Percentiles rank a stretch among this genome's conserved stretches.
phyloP scores from a whole-genome alignment of 768 basidiomycete species.

The Tulasnella sp. region DNA sequence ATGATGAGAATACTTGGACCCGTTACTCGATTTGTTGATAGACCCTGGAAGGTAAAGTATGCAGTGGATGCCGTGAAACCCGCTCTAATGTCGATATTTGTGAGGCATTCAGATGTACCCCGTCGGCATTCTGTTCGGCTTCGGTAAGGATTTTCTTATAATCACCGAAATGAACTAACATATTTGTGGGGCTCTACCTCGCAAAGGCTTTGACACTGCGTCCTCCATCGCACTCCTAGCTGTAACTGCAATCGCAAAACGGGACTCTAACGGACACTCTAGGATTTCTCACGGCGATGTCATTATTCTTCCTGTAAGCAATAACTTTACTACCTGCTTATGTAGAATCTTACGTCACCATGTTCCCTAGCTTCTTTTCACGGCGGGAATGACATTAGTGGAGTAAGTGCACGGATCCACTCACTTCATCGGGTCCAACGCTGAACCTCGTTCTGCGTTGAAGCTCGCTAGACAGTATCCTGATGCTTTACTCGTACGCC shows the following conservation, averaged over 20 bases:
- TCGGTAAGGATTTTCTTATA: slow-evolving; percentile 37
- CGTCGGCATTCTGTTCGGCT: slow-evolving; percentile 76
- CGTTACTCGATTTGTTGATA: slow-evolving; percentile 67
- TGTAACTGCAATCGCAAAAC: slow-evolving; percentile 69
- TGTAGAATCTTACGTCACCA: background rate
- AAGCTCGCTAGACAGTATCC: slow-evolving; percentile 54
- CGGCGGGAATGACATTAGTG: slow-evolving; percentile 76
- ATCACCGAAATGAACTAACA: background rate
- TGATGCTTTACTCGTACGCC: slow-evolving; percentile 86
- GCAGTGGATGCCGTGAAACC: too few species aligned
- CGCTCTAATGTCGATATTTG: too few species aligned
- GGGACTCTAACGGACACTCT: slow-evolving; percentile 34
- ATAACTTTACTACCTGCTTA: background rate
- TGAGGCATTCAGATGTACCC: slow-evolving; percentile 63
- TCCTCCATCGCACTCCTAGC: slow-evolving; percentile 80
- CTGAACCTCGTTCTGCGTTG: background rate
- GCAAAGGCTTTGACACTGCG: slow-evolving; percentile 76
- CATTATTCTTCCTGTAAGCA: slow-evolving; percentile 62
- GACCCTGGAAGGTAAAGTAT: slow-evolving; percentile 88
- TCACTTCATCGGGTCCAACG: background rate
- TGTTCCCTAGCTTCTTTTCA: slow-evolving; percentile 59
- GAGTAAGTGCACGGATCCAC: slow-evolving; percentile 33
- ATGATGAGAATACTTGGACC: slow-evolving; percentile 75
- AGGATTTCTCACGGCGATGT: slow-evolving; percentile 50
- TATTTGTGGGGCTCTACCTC: background rate